These are phyloP conservation scores for Xylariaceae sp. DNA, from an alignment of 2,329 filamentous ascomycete genomes.

Conservation along the genomic window DNA sequence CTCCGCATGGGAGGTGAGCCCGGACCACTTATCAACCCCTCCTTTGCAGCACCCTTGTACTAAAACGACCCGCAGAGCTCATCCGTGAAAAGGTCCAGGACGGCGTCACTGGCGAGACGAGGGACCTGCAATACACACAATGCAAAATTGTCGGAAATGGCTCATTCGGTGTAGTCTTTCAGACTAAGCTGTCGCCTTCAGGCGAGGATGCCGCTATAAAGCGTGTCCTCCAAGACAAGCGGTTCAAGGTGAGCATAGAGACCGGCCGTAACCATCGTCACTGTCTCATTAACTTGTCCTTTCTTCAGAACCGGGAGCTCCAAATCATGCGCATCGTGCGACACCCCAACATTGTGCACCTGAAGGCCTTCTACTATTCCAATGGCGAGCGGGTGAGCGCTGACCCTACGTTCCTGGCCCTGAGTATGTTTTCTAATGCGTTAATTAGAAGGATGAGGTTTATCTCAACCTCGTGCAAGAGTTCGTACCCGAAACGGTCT, in stretches of 20 bases:
- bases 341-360: constrained; percentile 96
- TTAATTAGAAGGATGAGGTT: constrained; percentile 82
- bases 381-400: constrained; percentile 86
- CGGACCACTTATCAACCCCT: constrained; percentile 20
- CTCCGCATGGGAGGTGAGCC: constrained; percentile 95
- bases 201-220: constrained; percentile 99
- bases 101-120: constrained; percentile 91
- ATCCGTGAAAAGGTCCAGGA: constrained; percentile 99
- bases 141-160: constrained; percentile 99
- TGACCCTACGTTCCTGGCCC: not conserved
- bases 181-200: constrained; percentile 96
- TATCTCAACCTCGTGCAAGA: constrained; percentile 98
- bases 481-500: constrained; percentile 97
- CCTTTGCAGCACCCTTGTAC: constrained; percentile 13
- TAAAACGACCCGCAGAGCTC: constrained; percentile 60
- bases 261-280: not conserved
- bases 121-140: constrained; percentile 96
- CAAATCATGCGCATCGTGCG: constrained; percentile 99
- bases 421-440: constrained; percentile 14
- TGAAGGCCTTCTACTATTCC: constrained; percentile 99
- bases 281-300: constrained; percentile 15
- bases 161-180: constrained; percentile 97
- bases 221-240: constrained; percentile 96
- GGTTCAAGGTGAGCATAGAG: constrained; percentile 76
- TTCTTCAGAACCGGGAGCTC: constrained; percentile 82